Evolutionary conservation across 495 filamentous ascomycete genomes (phyloP), one percentile per base, ranked within the genome.

Genomic region (Venustampulla echinocandica): DNA sequence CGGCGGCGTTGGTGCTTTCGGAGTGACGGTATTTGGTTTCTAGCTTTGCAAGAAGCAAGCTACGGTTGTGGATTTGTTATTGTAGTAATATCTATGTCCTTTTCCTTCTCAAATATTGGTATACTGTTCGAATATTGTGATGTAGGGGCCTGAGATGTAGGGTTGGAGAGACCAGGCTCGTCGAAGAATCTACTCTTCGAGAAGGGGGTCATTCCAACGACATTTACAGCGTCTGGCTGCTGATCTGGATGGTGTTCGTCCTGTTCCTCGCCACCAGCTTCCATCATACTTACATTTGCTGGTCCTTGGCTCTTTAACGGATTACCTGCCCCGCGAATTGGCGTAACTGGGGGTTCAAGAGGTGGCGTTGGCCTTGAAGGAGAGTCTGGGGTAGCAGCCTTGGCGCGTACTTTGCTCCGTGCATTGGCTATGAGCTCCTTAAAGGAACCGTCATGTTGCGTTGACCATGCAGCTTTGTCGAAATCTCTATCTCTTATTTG

Each of bases 361-460:
- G 11, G 23, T n/a, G 4, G 23, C 2, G 10, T 33, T 3, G 2
- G 27, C n/a, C 13, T 30, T n/a, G 27, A 30, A 30, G 27, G 7
- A 30, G 27, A 30, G 7, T 30, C 27, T 7, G 27, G n/a, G n/a
- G n/a, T n/a, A n/a, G n/a, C n/a, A n/a, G n/a, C n/a, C n/a, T n/a
- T 46, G n/a, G 33, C 25, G 21, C 37, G 17, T 14, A 56, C 53
- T 46, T 64, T 69, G 40, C 61, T 67, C 44, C 60, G 61, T 15
- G 90, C 90, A 53, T 77, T 77, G 2, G 79, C 80, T 42, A 95
- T 87, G 40, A 95, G 59, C 23, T 76, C 69, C 36, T 78, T 76
- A 59, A 94, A 98, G 10, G 88, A 81, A 24, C 60, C 61, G 17
- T 76, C 76, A 66, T 98, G 81, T 42, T 66, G 81, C 13, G 64